phyloP scores from a whole-genome alignment of 352 stramenopile genomes.

The Phytophthora kernoviae region DNA sequence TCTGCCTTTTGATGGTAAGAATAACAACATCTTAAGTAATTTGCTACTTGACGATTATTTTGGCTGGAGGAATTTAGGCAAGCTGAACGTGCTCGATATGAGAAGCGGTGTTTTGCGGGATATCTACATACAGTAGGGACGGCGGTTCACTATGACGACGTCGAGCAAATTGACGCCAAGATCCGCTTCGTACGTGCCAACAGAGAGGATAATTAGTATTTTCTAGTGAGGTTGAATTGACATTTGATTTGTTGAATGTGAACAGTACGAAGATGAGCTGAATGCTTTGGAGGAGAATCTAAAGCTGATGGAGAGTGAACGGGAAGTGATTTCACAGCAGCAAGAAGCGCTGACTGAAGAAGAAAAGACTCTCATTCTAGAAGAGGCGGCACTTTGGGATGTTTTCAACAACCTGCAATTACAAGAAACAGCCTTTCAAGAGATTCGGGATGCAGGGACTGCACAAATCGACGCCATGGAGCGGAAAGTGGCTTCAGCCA shows the following conservation, averaged over 20 bases:
- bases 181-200: conserved; percentile 64
- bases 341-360: conserved; percentile 57
- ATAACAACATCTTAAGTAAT: too few species aligned
- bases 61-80: conserved; percentile 31
- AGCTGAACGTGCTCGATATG: conserved; percentile 68
- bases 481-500: conserved; percentile 38
- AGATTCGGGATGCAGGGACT: conserved; percentile 58
- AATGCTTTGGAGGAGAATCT: conserved; percentile 63
- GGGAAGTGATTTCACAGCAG: conserved; percentile 50
- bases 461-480: conserved; percentile 68
- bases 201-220: conserved; percentile 2
- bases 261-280: conserved; percentile 75
- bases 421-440: conserved; percentile 51
- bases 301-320: conserved; percentile 74
- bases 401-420: conserved; percentile 62
- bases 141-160: conserved; percentile 53
- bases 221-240: conserved; percentile 2
- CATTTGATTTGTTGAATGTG: neutral
- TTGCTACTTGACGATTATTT: neutral
- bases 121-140: conserved; percentile 64
- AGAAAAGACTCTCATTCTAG: conserved; percentile 43
- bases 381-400: conserved; percentile 64
- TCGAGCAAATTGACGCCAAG: conserved; percentile 74
- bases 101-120: conserved; percentile 69
- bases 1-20: neutral